Evolutionary conservation across 176 grass and related monocot species (phyloP).

Genomic region (Carex scoparia): DNA sequence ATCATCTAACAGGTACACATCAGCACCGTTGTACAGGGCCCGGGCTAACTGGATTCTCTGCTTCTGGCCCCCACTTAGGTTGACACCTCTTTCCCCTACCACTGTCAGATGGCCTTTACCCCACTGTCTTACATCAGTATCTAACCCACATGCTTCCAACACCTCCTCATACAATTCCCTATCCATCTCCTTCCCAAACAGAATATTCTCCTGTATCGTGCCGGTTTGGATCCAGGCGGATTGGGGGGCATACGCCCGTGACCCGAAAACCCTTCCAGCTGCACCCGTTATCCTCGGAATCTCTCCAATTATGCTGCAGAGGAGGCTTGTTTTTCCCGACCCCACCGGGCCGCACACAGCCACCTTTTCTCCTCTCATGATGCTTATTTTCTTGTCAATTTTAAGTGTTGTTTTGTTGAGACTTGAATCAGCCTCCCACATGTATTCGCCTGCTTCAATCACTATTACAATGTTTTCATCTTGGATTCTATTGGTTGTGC

Average conservation of each 20-base stretch:
- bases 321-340: constrained; percentile 86
- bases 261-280: constrained; percentile 35
- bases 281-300: constrained; percentile 54
- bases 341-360: constrained; percentile 69
- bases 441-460: constrained; percentile 59
- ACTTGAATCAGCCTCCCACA: constrained; percentile 49
- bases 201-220: constrained; percentile 64
- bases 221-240: constrained; percentile 80
- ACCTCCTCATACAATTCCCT: constrained; percentile 57
- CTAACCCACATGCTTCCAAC: constrained; percentile 63
- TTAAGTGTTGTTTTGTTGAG: constrained; percentile 49
- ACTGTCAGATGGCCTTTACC: constrained; percentile 63
- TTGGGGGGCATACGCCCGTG: constrained; percentile 62
- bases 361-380: constrained; percentile 55
- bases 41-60: constrained; percentile 90
- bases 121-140: constrained; percentile 70
- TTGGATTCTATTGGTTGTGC: not conserved
- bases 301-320: constrained; percentile 68
- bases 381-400: constrained; percentile 53
- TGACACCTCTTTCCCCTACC: constrained; percentile 72
- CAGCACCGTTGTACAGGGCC: constrained; percentile 64
- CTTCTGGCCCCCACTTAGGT: constrained; percentile 95
- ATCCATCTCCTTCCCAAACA: constrained; percentile 75
- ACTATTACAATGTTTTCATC: constrained; percentile 28
- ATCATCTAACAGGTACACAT: constrained; percentile 80